These are phyloP conservation scores for Staphylotrichum longicolle DNA, from an alignment of 495 filamentous ascomycete genomes.

Conservation along the genomic window DNA sequence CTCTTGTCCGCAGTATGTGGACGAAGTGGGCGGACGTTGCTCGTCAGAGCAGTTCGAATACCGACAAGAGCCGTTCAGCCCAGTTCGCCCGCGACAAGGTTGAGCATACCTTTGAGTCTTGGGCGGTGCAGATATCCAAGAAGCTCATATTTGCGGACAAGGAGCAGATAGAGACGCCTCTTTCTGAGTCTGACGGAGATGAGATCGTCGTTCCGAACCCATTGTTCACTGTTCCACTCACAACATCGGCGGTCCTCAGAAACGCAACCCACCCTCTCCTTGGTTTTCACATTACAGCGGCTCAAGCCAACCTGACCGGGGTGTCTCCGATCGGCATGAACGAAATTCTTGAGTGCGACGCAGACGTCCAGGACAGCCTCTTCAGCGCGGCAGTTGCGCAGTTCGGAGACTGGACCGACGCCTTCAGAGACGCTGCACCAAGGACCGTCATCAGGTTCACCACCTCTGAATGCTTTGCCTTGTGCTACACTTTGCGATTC, in stretches of 20 bases:
- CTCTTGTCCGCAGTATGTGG: constrained; percentile 39
- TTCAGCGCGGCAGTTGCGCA: constrained; percentile 28
- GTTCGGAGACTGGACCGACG: constrained; percentile 36
- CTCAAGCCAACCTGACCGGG: constrained; percentile 25
- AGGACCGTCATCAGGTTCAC: constrained; percentile 45
- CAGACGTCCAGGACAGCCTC: constrained; percentile 5
- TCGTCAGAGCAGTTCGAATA: neutral
- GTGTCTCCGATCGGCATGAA: constrained; percentile 15
- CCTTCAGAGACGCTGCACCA: constrained; percentile 28
- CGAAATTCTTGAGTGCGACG: neutral
- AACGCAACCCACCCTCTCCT: constrained; percentile 46
- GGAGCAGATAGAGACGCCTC: constrained; percentile 38
- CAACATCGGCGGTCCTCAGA: constrained; percentile 28
- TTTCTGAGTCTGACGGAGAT: neutral
- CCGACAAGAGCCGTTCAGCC: constrained; percentile 8
- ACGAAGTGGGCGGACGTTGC: constrained; percentile 27
- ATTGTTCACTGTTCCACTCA: constrained; percentile 28
- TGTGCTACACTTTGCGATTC: constrained; percentile 49
- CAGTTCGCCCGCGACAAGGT: neutral
- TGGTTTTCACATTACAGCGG: constrained; percentile 45
- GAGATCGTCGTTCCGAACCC: constrained; percentile 35
- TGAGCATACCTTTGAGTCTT: neutral
- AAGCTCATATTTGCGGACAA: constrained; percentile 30
- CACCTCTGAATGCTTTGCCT: constrained; percentile 43
- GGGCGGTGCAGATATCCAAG: neutral